phyloP scores from a whole-genome alignment of 2,329 filamentous ascomycete species.

The Fusarium virguliforme region DNA sequence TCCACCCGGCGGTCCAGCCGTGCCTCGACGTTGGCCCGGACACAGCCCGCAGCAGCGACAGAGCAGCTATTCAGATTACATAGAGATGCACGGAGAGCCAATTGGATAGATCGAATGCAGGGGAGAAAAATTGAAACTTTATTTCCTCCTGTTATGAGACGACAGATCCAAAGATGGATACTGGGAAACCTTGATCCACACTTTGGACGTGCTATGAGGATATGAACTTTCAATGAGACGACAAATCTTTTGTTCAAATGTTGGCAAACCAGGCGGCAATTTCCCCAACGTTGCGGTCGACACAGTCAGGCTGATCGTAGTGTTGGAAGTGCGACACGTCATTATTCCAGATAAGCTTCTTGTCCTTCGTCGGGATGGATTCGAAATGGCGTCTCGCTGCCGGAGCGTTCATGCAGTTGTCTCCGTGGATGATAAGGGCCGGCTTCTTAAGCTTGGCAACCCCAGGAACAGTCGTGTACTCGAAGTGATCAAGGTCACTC shows the following conservation, averaged over 20 bases:
- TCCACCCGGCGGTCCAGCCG: background rate
- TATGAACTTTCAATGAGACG: no score
- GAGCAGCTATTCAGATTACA: no score
- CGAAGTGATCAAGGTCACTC: conserved; percentile 1
- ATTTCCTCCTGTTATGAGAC: background rate
- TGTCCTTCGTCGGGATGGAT: background rate
- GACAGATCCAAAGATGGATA: background rate
- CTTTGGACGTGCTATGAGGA: no score
- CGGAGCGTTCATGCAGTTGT: conserved; percentile 2
- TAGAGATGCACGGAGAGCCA: no score
- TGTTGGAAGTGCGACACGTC: conserved; percentile 1
- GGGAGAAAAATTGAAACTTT: background rate
- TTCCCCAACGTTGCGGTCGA: background rate
- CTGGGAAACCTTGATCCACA: no score
- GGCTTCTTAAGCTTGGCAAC: conserved; percentile 3
- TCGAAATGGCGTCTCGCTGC: conserved; percentile 2
- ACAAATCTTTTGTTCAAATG: no score
- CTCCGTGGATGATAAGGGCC: background rate
- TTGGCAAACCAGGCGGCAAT: background rate
- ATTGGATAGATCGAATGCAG: background rate
- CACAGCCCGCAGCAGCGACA: background rate
- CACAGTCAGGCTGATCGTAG: background rate
- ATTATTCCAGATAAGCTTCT: conserved; percentile 1
- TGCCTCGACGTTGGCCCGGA: background rate
- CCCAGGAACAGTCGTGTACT: background rate